These are phyloP conservation scores for Glycine latifolia DNA, from an alignment of 306 rosid species.

Conservation along the genomic window DNA sequence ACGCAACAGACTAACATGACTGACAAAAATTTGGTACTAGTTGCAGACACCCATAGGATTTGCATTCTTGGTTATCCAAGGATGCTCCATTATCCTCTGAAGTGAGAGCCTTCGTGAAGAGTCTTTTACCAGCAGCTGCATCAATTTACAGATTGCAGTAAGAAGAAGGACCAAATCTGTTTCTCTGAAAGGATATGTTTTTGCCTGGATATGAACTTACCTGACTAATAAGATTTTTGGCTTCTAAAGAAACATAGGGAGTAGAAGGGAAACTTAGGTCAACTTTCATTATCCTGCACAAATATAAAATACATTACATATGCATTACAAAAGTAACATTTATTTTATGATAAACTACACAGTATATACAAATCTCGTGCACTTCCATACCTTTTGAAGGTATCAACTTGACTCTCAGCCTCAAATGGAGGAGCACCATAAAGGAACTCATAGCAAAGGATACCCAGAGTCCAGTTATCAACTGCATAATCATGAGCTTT, in stretches of 20 bases:
- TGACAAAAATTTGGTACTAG: conserved; percentile 18
- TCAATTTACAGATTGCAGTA: conserved; percentile 11
- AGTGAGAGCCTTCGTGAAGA: conserved; percentile 79
- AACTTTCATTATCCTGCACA: conserved; percentile 71
- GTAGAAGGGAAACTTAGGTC: conserved; percentile 71
- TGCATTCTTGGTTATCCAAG: conserved; percentile 83
- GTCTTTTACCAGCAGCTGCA: conserved; percentile 86
- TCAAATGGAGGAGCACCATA: conserved; percentile 91
- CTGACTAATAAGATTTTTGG: conserved; percentile 72
- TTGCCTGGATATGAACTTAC: conserved; percentile 55
- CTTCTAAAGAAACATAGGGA: conserved; percentile 70
- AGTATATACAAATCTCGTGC: not conserved
- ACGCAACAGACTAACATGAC: not conserved
- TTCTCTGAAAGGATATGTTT: conserved; percentile 9
- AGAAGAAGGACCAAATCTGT: not conserved
- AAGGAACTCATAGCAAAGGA: conserved; percentile 91
- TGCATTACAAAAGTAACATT: conserved; percentile 2
- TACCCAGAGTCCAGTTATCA: conserved; percentile 91
- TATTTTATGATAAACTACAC: not conserved
- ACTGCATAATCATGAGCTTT: conserved; percentile 86
- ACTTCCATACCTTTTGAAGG: conserved; percentile 67
- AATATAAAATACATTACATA: conserved; percentile 16
- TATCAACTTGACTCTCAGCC: conserved; percentile 84
- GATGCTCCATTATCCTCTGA: conserved; percentile 81
- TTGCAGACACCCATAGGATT: conserved; percentile 62